Percentiles rank a stretch among this genome's conserved stretches.
These are phyloP conservation scores for Gardenia jasminoides DNA, from an alignment of 257 asterid genomes.

Conservation along the genomic window DNA sequence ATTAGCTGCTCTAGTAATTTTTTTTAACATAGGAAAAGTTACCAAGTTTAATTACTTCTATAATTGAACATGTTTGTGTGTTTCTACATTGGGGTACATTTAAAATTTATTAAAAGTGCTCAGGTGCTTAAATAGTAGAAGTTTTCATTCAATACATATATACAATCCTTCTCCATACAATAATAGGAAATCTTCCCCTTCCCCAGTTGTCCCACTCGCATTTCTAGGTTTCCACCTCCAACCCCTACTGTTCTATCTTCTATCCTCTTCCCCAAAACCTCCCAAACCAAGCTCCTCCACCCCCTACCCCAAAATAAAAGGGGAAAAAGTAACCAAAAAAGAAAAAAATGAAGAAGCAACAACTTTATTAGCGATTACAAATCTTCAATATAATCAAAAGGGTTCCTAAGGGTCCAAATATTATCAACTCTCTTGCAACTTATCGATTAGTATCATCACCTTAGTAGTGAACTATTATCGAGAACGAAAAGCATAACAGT, in stretches of 20 bases:
- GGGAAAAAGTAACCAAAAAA: background rate
- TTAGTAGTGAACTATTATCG: background rate
- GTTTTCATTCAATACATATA: too few relatives aligned
- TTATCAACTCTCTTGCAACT: background rate
- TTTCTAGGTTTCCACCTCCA: conserved; percentile 10
- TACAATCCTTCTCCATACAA: too few relatives aligned
- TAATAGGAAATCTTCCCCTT: background rate
- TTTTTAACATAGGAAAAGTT: too few relatives aligned
- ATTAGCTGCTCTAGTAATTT: too few relatives aligned
- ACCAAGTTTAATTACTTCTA: too few relatives aligned
- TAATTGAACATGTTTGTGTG: too few relatives aligned
- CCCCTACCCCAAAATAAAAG: background rate
- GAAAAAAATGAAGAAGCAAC: background rate
- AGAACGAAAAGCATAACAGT: background rate
- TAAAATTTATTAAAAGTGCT: too few relatives aligned
- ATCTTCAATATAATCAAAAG: background rate
- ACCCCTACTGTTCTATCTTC: background rate
- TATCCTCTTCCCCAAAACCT: background rate
- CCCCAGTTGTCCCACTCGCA: background rate
- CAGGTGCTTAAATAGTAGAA: too few relatives aligned
- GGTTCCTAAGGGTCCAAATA: background rate
- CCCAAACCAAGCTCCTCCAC: background rate
- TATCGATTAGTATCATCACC: background rate
- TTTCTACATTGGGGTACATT: background rate
- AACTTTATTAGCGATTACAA: background rate